phyloP scores from a whole-genome alignment of 345 rosid genomes.

The Conringia planisiliqua region DNA sequence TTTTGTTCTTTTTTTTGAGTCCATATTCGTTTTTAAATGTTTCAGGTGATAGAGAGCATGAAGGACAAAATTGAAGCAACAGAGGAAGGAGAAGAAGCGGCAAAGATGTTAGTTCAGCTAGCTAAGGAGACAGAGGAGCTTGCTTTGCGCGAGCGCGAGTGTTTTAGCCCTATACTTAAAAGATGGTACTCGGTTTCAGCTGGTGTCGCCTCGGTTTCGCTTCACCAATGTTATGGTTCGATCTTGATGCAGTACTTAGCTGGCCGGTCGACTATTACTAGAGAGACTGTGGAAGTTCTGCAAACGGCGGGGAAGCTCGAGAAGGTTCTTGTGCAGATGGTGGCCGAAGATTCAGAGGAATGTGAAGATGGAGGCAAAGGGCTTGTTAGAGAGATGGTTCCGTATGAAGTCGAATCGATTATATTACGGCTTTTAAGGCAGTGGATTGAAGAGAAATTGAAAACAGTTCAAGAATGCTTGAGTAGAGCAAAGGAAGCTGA shows the following conservation, averaged over 20 bases:
- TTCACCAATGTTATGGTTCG: conserved; percentile 70
- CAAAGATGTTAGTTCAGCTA: conserved; percentile 49
- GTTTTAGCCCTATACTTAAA: conserved; percentile 66
- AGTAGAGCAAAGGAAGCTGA: conserved; percentile 70
- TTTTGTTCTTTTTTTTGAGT: neutral
- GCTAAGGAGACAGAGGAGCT: conserved; percentile 73
- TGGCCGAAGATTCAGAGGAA: conserved; percentile 77
- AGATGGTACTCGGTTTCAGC: conserved; percentile 64
- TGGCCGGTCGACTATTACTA: conserved; percentile 38
- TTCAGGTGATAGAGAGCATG: conserved; percentile 30
- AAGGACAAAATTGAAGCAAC: conserved; percentile 27
- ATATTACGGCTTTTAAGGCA: conserved; percentile 42
- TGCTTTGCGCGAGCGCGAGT: conserved; percentile 63
- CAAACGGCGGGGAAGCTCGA: conserved; percentile 75
- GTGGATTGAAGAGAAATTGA: conserved; percentile 63
- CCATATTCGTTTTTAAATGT: neutral
- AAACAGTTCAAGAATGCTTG: conserved; percentile 42
- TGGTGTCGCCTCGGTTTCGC: conserved; percentile 61
- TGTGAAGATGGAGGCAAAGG: conserved; percentile 85
- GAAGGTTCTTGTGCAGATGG: conserved; percentile 74
- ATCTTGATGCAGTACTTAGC: conserved; percentile 65
- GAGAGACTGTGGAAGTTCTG: conserved; percentile 57
- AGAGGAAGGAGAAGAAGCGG: conserved; percentile 54
- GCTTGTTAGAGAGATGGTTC: conserved; percentile 76
- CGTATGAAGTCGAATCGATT: conserved; percentile 69